Evolutionary conservation across 352 stramenopile species (phyloP), one percentile per base, ranked within the genome.

Genomic region (Pythium folliculosum): DNA sequence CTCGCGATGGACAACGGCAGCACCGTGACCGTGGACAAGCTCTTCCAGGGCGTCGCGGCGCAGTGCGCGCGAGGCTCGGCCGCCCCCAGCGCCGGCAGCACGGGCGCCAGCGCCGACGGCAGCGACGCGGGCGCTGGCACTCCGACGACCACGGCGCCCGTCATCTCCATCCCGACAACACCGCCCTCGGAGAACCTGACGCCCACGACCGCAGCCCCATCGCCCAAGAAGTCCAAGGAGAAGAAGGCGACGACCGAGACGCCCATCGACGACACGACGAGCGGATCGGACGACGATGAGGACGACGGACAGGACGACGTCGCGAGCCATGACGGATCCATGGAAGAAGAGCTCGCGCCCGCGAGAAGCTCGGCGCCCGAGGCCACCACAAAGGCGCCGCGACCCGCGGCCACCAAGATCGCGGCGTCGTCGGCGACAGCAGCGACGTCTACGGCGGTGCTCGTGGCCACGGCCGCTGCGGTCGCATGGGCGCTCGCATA

Each of bases 1-100:
- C 58, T 72, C 43, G 13, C 60, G 4, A 40, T 71, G 55, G 65
- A 71, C 40, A 50, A 61, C 23, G 65, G 65, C 40, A 71, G 50
- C 45, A 45, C 65, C 7, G 57, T 71, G 38, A 66, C 56, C 4
- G 43, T 71, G 2, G 57, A 71, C 22, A 62, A 61, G 9, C 44
- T 71, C 38, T 58, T 71, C 30, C 53, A 9, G 7, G 65, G 56
- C 43, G 51, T 71, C 8, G 57, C 45, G n/a, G n/a, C 32, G 16
- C 38, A 69, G 27, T 69, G 62, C 54, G n/a, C 38, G 17, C 23
- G 43, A 3, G 45, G 30, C 7, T 30, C 58, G 1, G 23, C 58
- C 3, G 27, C 5, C 38, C 30, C 55, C 27, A 5, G 27, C 27
- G 27, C 27, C 27, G 27, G 45, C 27, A 23, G 38, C 27, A 49